Conservation (phyloP, 495 filamentous ascomycete genomes). For the Penicillium cosmopolitanum region DNA sequence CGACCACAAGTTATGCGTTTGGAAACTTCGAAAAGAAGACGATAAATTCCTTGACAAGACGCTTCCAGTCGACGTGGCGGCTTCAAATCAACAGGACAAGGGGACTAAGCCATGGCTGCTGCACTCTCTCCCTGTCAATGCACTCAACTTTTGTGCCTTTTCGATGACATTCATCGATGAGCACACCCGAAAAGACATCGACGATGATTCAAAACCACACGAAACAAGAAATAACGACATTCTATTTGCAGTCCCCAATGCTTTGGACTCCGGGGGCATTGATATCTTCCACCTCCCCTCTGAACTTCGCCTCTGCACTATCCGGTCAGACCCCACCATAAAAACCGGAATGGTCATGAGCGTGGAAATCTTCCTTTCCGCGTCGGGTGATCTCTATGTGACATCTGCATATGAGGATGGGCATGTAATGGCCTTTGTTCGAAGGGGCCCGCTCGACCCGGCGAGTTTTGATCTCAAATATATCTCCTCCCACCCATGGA, state of each 20-base stretch:
- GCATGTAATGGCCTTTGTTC: slow-evolving; percentile 61
- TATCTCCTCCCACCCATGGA: slow-evolving; percentile 29
- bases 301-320: slow-evolving; percentile 67
- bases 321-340: slow-evolving; percentile 56
- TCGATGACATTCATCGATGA: slow-evolving; percentile 48
- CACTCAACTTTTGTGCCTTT: slow-evolving; percentile 95
- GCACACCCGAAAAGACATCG: background rate
- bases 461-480: slow-evolving; percentile 14
- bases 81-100: slow-evolving; percentile 20
- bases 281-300: slow-evolving; percentile 86
- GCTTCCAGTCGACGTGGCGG: slow-evolving; percentile 67
- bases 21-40: slow-evolving; percentile 69
- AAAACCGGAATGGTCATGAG: slow-evolving; percentile 94
- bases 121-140: slow-evolving; percentile 82
- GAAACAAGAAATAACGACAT: slow-evolving; percentile 30
- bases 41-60: slow-evolving; percentile 60
- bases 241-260: slow-evolving; percentile 76
- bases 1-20: slow-evolving; percentile 85
- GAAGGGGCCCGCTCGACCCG: slow-evolving; percentile 29
- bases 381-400: slow-evolving; percentile 48
- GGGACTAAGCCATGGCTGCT: slow-evolving; percentile 78
- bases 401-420: slow-evolving; percentile 89
- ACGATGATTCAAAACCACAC: background rate
- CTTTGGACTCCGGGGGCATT: slow-evolving; percentile 74
- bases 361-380: slow-evolving; percentile 57